Evolutionary conservation across 768 basidiomycete genomes (phyloP).

Genomic region (Dioszegia crocea): DNA sequence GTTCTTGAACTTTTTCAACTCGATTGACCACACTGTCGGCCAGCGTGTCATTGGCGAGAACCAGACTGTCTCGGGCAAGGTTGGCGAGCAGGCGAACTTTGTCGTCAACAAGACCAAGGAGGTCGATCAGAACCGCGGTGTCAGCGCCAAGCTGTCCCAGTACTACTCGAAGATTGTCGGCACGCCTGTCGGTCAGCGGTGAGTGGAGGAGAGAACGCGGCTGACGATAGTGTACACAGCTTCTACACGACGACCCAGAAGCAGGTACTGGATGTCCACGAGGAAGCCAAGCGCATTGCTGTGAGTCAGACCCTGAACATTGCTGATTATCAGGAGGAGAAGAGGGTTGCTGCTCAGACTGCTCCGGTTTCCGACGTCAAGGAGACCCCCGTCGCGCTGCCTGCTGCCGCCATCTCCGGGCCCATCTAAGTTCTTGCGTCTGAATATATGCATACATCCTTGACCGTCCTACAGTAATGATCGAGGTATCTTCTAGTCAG

Average conservation of each 20-base stretch:
- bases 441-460: too few species aligned
- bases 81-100: slow-evolving; percentile 61
- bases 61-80: slow-evolving; percentile 71
- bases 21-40: slow-evolving; percentile 68
- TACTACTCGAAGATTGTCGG: slow-evolving; percentile 57
- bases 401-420: not conserved
- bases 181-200: slow-evolving; percentile 70
- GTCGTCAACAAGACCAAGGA: slow-evolving; percentile 67
- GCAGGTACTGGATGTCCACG: slow-evolving; percentile 85
- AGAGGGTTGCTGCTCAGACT: slow-evolving; percentile 26
- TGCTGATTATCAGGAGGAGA: slow-evolving; percentile 36
- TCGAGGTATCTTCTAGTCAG: too few species aligned
- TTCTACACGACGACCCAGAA: slow-evolving; percentile 89
- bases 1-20: slow-evolving; percentile 74
- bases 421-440: not conserved
- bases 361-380: not conserved
- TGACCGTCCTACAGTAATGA: too few species aligned
- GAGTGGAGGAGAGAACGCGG: slow-evolving; percentile 10
- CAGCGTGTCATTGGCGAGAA: slow-evolving; percentile 69
- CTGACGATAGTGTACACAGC: slow-evolving; percentile 53
- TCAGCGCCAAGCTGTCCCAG: slow-evolving; percentile 64
- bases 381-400: not conserved
- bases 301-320: slow-evolving; percentile 32
- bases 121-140: slow-evolving; percentile 77
- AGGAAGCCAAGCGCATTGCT: slow-evolving; percentile 81